Percentiles rank a stretch among this genome's conserved stretches.
Conservation (phyloP, 371 early-diverging fungal species). For the Coemansia sp. region DNA sequence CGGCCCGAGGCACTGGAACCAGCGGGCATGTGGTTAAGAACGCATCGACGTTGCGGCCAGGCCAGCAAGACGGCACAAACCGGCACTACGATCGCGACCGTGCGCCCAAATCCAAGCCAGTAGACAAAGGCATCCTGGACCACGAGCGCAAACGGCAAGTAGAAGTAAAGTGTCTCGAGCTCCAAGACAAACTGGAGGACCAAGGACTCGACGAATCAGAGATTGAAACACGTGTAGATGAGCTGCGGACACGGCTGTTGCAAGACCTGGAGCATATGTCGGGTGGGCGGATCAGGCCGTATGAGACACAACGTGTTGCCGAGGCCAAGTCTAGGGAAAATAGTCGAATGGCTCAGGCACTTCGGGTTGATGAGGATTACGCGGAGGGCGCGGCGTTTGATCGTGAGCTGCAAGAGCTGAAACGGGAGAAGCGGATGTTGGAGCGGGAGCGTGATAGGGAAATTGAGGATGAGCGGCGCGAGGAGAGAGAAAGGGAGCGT, state of each 20-base stretch:
- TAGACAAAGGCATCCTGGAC: constrained; percentile 71
- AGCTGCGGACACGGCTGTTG: constrained; percentile 58
- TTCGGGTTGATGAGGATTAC: constrained; percentile 66
- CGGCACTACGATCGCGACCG: constrained; percentile 21
- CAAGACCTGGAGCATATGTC: constrained; percentile 57
- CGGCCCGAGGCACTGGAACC: constrained; percentile 90
- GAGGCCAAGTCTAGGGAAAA: constrained; percentile 74
- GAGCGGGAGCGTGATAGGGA: constrained; percentile 47
- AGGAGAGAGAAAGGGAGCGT: not conserved
- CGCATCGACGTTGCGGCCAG: constrained; percentile 68
- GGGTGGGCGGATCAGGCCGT: constrained; percentile 35
- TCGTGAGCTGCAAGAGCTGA: constrained; percentile 66
- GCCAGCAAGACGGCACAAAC: constrained; percentile 31
- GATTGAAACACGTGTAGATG: constrained; percentile 61
- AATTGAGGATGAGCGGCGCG: constrained; percentile 1
- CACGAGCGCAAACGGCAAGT: constrained; percentile 88
- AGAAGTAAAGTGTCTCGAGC: constrained; percentile 80
- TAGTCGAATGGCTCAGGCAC: constrained; percentile 64
- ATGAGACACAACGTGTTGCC: constrained; percentile 71
- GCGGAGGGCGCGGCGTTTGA: constrained; percentile 86
- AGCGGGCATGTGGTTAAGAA: constrained; percentile 95
- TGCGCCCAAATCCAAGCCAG: constrained; percentile 15
- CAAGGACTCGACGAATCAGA: constrained; percentile 57
- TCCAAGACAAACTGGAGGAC: constrained; percentile 77
- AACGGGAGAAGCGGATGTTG: constrained; percentile 56